Conservation (phyloP, 768 basidiomycete genomes). For the Paxillus involutus region DNA sequence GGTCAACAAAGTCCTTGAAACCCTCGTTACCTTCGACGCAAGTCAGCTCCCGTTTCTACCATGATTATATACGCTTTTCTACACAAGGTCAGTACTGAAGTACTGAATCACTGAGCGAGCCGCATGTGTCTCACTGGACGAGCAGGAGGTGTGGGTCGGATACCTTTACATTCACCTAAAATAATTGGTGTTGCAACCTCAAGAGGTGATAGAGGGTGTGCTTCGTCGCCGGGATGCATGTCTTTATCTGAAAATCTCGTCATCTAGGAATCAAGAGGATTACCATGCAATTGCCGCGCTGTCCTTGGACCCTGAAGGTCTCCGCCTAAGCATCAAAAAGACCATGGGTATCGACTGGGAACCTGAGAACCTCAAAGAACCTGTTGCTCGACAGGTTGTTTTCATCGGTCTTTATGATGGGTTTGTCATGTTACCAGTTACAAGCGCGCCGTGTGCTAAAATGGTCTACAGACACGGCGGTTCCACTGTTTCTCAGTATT, state of each 20-base stretch:
- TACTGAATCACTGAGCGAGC: conserved; percentile 27
- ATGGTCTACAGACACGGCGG: conserved; percentile 79
- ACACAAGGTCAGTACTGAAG: conserved; percentile 46
- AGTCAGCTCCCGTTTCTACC: conserved; percentile 42
- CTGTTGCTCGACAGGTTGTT: conserved; percentile 71
- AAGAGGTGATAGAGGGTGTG: conserved; percentile 72
- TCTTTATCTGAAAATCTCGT: conserved; percentile 13
- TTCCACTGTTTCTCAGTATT: conserved; percentile 82
- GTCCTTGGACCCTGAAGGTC: conserved; percentile 73
- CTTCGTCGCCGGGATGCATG: not conserved
- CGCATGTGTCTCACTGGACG: conserved; percentile 4
- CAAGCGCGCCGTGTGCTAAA: not conserved
- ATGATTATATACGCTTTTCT: conserved; percentile 65
- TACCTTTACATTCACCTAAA: conserved; percentile 75
- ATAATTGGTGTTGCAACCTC: conserved; percentile 76
- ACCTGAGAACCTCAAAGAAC: conserved; percentile 49
- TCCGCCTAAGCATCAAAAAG: conserved; percentile 63
- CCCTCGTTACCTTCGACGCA: conserved; percentile 9
- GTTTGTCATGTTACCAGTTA: conserved; percentile 38
- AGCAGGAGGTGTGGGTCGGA: conserved; percentile 60
- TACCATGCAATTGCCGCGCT: conserved; percentile 77
- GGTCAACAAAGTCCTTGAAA: conserved; percentile 18
- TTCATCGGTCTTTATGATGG: conserved; percentile 94
- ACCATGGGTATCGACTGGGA: conserved; percentile 72
- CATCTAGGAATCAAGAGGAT: conserved; percentile 83